Evolutionary conservation across 352 stramenopile species (phyloP).

Genomic region (Phytophthora capsici): DNA sequence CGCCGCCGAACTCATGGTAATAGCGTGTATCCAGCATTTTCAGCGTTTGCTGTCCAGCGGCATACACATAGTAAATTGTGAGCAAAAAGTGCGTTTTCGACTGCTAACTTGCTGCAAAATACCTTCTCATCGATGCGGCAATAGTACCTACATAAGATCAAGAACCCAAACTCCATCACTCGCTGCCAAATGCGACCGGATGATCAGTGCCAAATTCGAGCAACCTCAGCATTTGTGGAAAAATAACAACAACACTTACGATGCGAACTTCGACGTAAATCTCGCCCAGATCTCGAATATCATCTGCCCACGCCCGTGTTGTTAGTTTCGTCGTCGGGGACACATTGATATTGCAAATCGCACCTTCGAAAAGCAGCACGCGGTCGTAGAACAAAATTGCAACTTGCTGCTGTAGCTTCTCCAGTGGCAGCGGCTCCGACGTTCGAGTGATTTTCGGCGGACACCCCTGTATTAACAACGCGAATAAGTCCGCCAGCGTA

Average conservation of each 20-base stretch:
- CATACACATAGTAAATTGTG: neutral
- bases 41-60: constrained; percentile 37
- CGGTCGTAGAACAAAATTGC: constrained; percentile 67
- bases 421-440: constrained; percentile 51
- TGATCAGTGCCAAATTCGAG: neutral
- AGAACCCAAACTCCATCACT: constrained; percentile 73
- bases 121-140: constrained; percentile 70
- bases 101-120: neutral
- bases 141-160: constrained; percentile 71
- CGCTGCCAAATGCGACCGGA: constrained; percentile 33
- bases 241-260: constrained; percentile 47
- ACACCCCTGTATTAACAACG: constrained; percentile 4
- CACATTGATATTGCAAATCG: neutral
- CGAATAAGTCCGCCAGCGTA: neutral
- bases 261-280: constrained; percentile 68
- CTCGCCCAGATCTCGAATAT: constrained; percentile 68
- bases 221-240: neutral
- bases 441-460: constrained; percentile 14
- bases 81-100: neutral
- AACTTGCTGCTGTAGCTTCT: constrained; percentile 59
- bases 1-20: constrained; percentile 66
- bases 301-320: constrained; percentile 40
- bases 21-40: constrained; percentile 63
- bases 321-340: neutral
- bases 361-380: constrained; percentile 71